phyloP scores from a whole-genome alignment of 2,329 filamentous ascomycete species.

The Zymoseptoria tritici region DNA sequence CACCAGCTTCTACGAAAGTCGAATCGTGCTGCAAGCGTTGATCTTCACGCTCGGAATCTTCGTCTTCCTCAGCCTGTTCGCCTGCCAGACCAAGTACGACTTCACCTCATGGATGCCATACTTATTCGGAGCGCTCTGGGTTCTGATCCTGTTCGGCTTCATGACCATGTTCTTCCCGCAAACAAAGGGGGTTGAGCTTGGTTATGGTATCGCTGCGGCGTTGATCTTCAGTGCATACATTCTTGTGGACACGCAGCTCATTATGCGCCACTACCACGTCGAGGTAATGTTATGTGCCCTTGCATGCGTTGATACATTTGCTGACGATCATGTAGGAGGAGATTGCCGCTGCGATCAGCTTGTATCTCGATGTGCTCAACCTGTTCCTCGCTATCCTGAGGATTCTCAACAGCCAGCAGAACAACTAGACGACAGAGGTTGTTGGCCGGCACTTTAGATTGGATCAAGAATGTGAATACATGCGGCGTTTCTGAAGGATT shows the following conservation, averaged over 20 bases:
- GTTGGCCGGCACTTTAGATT: not conserved
- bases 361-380: conserved; percentile 68
- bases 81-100: conserved; percentile 96
- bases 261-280: conserved; percentile 92
- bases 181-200: conserved; percentile 71
- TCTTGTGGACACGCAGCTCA: conserved; percentile 88
- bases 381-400: conserved; percentile 90
- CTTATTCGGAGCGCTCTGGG: conserved; percentile 84
- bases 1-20: conserved; percentile 78
- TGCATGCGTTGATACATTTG: not conserved
- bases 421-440: conserved; percentile 56
- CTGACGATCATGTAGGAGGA: conserved; percentile 14
- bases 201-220: conserved; percentile 74
- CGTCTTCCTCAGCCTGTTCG: conserved; percentile 64
- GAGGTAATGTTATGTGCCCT: conserved; percentile 40
- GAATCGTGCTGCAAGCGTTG: conserved; percentile 82
- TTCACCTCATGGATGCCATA: conserved; percentile 97
- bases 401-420: conserved; percentile 91
- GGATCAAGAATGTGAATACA: not conserved
- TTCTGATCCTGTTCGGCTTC: conserved; percentile 84
- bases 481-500: not conserved
- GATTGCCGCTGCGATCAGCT: conserved; percentile 55
- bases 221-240: conserved; percentile 93
- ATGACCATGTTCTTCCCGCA: conserved; percentile 84
- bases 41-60: conserved; percentile 69